Evolutionary conservation across 1,139 yeast genomes (phyloP), one percentile per base, ranked within the genome.

Genomic region (Candida dubliniensis): DNA sequence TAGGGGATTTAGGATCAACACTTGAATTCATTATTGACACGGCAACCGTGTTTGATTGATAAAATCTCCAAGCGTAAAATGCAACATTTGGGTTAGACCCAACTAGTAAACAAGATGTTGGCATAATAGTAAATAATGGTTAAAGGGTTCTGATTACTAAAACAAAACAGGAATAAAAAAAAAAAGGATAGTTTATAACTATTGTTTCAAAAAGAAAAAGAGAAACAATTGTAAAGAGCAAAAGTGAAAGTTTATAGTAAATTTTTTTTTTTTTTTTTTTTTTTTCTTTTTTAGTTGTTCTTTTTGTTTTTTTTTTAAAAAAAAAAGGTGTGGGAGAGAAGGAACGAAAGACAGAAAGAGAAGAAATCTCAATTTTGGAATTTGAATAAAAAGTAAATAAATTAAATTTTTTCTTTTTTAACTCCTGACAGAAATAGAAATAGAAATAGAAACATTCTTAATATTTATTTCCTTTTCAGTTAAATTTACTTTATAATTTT

Each of bases 51-150:
- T 64, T 63, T 1, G 78, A 66, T 47, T 67, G 65, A 41, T 61
- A 67, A 43, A 76, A 56, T 42, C 79, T 60, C 81, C 81, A 77
- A 34, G 70, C 75, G 56, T 77, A 77, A 54, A 76, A 77, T 24
- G 73, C 69, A 25, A 76, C 57, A 53, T 76, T 75, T 13, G 81
- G 77, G 54, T 74, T 77, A 29, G 67, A 57, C 27, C 82, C 81
- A 53, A 76, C 72, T 61, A 52, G 27, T 44, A 42, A 29, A 32
- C 30, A 32, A n/a, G 34, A 26, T 7, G 37, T 24, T 26, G 38
- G 34, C 41, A 41, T 30, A 8, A 30, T n/a, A 27, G 7, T 27
- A 27, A 10, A 4, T 4, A 4, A 27, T 27, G 30, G 10, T 10
- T 27, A 4, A 27, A 10, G 10, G 30, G 30, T 27, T 27, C 7